These are phyloP conservation scores for Ceratorhiza oryzae-sativae DNA, from an alignment of 1,284 basidiomycete species.

Conservation along the genomic window DNA sequence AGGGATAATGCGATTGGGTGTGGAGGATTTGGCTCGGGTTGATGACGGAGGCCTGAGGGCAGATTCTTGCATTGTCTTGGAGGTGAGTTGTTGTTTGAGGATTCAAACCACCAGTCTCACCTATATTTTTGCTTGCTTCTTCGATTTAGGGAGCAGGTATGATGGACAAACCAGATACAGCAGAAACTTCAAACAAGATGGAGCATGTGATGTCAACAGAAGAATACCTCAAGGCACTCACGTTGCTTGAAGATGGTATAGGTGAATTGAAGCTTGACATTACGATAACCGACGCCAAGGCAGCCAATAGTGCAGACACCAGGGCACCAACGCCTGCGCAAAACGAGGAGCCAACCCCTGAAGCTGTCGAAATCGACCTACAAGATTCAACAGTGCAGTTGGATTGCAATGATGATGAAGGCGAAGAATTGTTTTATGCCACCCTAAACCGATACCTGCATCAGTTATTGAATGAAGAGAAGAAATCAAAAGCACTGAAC, in stretches of 20 bases:
- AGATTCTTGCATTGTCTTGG: no score
- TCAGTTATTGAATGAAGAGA: background rate
- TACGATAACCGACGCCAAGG: no score
- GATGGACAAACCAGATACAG: no score
- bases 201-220: no score
- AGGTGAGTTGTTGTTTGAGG: no score
- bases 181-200: no score
- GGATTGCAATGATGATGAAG: background rate
- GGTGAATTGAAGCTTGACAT: background rate
- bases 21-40: no score
- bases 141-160: no score
- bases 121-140: no score
- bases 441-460: background rate
- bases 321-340: background rate
- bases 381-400: background rate
- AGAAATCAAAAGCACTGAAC: background rate
- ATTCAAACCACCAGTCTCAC: no score
- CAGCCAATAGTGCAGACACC: background rate
- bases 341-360: background rate
- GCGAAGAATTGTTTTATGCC: background rate
- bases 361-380: background rate
- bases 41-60: no score
- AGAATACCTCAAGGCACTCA: background rate
- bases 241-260: background rate
- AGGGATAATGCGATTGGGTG: no score